phyloP scores from a whole-genome alignment of 1,284 basidiomycete species.

The Cerrena zonata region DNA sequence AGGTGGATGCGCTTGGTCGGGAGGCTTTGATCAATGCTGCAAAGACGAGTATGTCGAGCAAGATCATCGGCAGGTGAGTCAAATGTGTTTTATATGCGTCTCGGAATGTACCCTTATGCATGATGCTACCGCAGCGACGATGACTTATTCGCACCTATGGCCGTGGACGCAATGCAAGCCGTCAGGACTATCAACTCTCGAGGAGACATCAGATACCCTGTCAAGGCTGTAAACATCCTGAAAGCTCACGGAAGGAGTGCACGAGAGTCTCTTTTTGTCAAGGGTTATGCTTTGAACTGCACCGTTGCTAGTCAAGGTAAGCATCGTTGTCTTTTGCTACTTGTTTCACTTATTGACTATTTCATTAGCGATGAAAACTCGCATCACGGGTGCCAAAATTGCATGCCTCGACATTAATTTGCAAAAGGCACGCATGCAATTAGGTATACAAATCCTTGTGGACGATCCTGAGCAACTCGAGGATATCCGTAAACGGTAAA shows the following conservation, averaged over 20 bases:
- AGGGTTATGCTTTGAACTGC: constrained; percentile 97
- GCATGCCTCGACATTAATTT: constrained; percentile 98
- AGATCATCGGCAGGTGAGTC: constrained; percentile 92
- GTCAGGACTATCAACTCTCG: constrained; percentile 92
- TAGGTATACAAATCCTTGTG: constrained; percentile 95
- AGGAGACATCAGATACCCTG: constrained; percentile 97
- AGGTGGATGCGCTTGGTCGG: constrained; percentile 86
- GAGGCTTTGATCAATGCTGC: constrained; percentile 95
- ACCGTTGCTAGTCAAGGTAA: constrained; percentile 96
- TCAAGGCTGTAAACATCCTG: constrained; percentile 98
- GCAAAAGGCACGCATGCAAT: constrained; percentile 94
- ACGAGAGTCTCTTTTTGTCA: constrained; percentile 90
- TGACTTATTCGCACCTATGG: constrained; percentile 96
- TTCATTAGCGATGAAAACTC: constrained; percentile 89
- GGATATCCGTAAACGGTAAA: constrained; percentile 86
- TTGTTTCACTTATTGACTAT: background rate
- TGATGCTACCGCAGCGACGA: constrained; percentile 66
- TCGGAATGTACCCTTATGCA: background rate
- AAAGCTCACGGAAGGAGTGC: constrained; percentile 98
- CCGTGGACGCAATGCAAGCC: constrained; percentile 97
- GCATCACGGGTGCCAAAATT: constrained; percentile 90
- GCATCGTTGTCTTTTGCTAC: constrained; percentile 15
- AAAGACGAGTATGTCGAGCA: constrained; percentile 98
- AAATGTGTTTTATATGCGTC: constrained; percentile 8
- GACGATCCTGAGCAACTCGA: constrained; percentile 96